Evolutionary conservation across 371 early-diverging fungal genomes (phyloP), one percentile per base, ranked within the genome.

Genomic region (Rhizomucor miehei): DNA sequence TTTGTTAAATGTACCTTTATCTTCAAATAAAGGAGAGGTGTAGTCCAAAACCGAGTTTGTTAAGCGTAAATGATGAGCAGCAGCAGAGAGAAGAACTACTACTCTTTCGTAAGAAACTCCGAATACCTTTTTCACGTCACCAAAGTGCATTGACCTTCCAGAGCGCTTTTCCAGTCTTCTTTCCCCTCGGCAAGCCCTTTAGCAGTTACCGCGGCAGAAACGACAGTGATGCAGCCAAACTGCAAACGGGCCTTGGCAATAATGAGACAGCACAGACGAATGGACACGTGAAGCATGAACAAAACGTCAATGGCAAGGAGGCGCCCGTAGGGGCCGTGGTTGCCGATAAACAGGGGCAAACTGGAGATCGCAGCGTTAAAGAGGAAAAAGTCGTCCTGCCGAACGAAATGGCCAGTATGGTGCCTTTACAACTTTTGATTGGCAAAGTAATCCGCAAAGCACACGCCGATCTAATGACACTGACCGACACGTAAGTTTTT

Each of bases 321-420:
- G 39, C 55, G 41, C 16, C 11, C 14, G 41, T 19, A 12, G 41
- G 19, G 11, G 35, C 23, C 21, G 39, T 34, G 45, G 48, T 40
- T 47, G 47, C 39, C n/a, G 48, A 55, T 17, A 55, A 39, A 17
- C 41, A 23, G 34, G 25, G 24, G 29, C 41, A 19, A 4, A 41
- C 14, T 19, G 41, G 41, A 41, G 41, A 41, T 16, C 19, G 41
- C 41, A 57, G 44, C 21, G 51, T 45, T 35, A 51, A 45, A 36
- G 57, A 44, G 23, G 57, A 50, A 50, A 59, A 67, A 44, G 69
- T 72, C 19, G 65, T 61, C 11, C 59, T 78, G 37, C 79, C 75
- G 11, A 69, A 65, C 1, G 79, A 78, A 67, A 74, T 74, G 75
- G 73, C 75, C 16, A 71, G 77, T 45, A 82, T 85, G 85, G 77